Conservation (phyloP, 192 early-diverging fungal species). For the Backusella westeae region DNA sequence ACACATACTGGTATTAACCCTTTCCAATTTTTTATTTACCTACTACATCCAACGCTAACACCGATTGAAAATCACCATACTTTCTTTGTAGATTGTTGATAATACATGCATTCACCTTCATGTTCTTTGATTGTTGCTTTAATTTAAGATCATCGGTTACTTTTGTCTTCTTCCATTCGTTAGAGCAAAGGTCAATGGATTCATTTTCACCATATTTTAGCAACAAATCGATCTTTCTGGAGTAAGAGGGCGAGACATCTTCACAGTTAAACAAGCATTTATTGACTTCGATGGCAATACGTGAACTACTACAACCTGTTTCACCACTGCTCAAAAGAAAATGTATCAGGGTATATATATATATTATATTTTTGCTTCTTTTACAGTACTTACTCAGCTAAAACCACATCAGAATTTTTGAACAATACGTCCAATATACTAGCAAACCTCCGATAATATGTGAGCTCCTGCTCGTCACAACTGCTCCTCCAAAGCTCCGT, state of each 20-base stretch:
- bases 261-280: not conserved
- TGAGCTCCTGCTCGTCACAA: not conserved
- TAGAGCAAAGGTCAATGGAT: not conserved
- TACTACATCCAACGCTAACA: not conserved
- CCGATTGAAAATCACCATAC: not conserved
- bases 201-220: not conserved
- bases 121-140: slow-evolving; percentile 5
- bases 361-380: not conserved
- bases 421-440: slow-evolving; percentile 4
- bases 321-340: slow-evolving; percentile 10
- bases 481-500: not conserved
- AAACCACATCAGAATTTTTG: not conserved
- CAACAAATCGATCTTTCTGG: not conserved
- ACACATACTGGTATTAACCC: no score
- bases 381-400: slow-evolving; percentile 6
- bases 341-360: not conserved
- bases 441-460: not conserved
- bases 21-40: not conserved
- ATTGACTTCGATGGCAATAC: not conserved
- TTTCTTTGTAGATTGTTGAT: not conserved
- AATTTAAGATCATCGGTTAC: not conserved
- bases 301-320: not conserved
- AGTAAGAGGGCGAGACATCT: not conserved
- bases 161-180: not conserved
- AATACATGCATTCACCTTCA: not conserved